A percentile compares a stretch with the other conserved stretches of the same genome.
These are phyloP conservation scores for Taxillus chinensis DNA, from an alignment of 164 flowering plant genomes.

Conservation along the genomic window DNA sequence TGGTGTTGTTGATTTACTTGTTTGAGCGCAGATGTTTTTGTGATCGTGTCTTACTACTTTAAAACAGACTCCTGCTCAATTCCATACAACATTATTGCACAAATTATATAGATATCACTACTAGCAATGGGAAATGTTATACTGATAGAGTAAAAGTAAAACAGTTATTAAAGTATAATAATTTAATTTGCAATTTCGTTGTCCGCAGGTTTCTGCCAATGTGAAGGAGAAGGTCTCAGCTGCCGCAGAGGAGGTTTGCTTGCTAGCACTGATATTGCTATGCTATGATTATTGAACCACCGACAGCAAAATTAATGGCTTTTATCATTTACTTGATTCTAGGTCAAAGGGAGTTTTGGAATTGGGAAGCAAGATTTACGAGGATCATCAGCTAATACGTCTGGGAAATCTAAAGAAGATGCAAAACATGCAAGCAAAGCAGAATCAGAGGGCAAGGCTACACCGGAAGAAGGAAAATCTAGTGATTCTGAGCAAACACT, in stretches of 20 bases:
- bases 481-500: conserved; percentile 35
- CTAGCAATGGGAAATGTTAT: too few species aligned
- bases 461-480: conserved; percentile 27
- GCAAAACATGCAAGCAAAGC: conserved; percentile 26
- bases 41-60: too few species aligned
- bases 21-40: too few species aligned
- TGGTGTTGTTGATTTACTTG: too few species aligned
- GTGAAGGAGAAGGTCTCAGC: conserved; percentile 78
- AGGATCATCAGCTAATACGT: conserved; percentile 4
- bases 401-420: conserved; percentile 23
- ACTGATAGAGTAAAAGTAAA: background rate
- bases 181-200: conserved; percentile 1
- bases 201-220: conserved; percentile 58
- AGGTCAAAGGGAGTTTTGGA: conserved; percentile 78
- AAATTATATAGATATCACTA: too few species aligned
- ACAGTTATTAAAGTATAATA: background rate
- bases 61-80: too few species aligned
- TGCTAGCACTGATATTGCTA: background rate
- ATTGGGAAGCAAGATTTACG: conserved; percentile 47
- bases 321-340: conserved; percentile 6
- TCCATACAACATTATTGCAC: too few species aligned
- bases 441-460: conserved; percentile 23
- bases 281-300: conserved; percentile 1
- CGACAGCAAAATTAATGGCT: background rate
- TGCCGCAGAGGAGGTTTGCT: conserved; percentile 63